Conservation (phyloP, 192 early-diverging fungal species). For the Funneliformis geosporum region DNA sequence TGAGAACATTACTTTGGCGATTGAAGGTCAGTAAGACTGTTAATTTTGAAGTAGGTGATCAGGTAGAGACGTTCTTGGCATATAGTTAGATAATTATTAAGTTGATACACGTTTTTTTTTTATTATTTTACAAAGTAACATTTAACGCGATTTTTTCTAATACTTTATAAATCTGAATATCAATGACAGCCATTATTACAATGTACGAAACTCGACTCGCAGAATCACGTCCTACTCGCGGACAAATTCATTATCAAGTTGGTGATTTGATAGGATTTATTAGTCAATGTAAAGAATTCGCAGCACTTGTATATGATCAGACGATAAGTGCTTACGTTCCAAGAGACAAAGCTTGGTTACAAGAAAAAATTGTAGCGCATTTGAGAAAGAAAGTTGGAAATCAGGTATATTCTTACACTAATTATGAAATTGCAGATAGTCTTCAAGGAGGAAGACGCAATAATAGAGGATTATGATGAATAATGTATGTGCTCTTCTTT, state of each 20-base stretch:
- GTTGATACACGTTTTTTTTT: neutral
- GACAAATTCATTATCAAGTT: slow-evolving; percentile 42
- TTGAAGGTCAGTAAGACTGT: slow-evolving; percentile 28
- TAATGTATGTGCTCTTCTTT: no score
- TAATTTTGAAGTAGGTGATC: neutral
- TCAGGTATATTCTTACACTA: neutral
- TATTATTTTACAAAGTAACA: neutral
- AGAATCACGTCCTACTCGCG: slow-evolving; percentile 33
- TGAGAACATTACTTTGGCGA: slow-evolving; percentile 31
- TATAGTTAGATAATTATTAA: neutral
- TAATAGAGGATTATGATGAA: neutral
- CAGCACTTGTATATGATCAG: slow-evolving; percentile 28
- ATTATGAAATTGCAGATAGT: neutral
- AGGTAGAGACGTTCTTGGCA: neutral
- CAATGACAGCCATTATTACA: slow-evolving; percentile 29
- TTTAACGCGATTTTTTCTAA: neutral
- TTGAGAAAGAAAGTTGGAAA: slow-evolving; percentile 25
- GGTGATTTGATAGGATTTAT: slow-evolving; percentile 45
- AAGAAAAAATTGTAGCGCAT: slow-evolving; percentile 25
- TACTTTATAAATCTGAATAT: neutral
- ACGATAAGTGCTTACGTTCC: slow-evolving; percentile 28
- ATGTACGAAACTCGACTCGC: slow-evolving; percentile 43
- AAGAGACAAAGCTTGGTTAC: slow-evolving; percentile 33
- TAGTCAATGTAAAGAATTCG: slow-evolving; percentile 40
- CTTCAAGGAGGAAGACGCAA: neutral